A percentile compares a stretch with the other conserved stretches of the same genome.
phyloP scores from a whole-genome alignment of 805 yeast genomes.

The Monosporozyma solicola region DNA sequence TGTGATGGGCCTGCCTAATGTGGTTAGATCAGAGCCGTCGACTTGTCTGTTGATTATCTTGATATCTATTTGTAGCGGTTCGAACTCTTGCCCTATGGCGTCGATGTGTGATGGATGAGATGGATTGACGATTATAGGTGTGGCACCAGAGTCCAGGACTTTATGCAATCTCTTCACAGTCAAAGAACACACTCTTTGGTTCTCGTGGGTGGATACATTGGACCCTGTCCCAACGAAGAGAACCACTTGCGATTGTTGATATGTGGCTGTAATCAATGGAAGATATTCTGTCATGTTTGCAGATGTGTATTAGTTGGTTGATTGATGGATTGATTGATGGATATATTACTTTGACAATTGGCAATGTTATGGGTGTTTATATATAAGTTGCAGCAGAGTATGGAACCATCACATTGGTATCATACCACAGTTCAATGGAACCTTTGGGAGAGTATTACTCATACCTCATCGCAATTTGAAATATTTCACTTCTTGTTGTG shows the following conservation, averaged over 20 bases:
- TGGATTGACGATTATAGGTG: conserved; percentile 39
- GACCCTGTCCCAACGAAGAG: conserved; percentile 44
- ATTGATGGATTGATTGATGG: too few relatives aligned
- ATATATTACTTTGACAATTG: too few relatives aligned
- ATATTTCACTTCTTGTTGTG: not conserved
- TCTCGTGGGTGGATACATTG: conserved; percentile 1
- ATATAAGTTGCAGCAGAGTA: too few relatives aligned
- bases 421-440: not conserved
- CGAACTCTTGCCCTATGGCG: conserved; percentile 16
- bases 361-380: too few relatives aligned
- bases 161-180: conserved; percentile 40
- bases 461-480: too few relatives aligned
- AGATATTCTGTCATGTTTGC: not conserved
- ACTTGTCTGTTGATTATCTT: conserved; percentile 30
- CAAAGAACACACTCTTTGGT: conserved; percentile 4
- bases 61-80: conserved; percentile 22
- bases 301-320: too few relatives aligned
- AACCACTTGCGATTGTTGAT: conserved; percentile 44
- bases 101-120: conserved; percentile 19
- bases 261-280: conserved; percentile 35
- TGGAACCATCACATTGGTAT: too few relatives aligned
- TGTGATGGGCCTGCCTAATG: conserved; percentile 54
- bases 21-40: conserved; percentile 37
- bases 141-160: conserved; percentile 47
- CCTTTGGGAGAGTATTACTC: not conserved